Base-by-base conservation (phyloP, 768 basidiomycete genomes). In the Termitomyces sp. region DNA sequence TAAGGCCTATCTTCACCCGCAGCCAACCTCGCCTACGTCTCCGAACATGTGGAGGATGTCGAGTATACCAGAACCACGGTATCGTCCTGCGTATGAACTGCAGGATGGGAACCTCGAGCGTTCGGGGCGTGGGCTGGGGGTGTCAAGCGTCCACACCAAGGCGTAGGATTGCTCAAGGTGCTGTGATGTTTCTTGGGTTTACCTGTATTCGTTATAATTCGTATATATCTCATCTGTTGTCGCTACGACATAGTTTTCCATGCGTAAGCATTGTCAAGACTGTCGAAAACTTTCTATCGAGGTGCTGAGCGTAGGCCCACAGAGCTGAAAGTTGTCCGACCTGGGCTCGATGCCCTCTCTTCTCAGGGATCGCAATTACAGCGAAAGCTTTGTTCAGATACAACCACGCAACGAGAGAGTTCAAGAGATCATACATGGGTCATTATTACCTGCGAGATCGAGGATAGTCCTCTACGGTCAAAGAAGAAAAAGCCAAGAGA, bases 51-150 rank as follows among this genome's bases (percentile, higher is more conserved):
- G 60, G 60, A 54, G 47, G 52, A 49, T 56, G 35, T 50, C 48
- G 11, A 48, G 63, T 37, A 43, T 59, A 19, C 56, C 49, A 6
- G 62, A 66, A 53, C 62, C 71, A 40, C 75, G 73, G 25, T 95
- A 89, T 67, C 76, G 77, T 29, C 93, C 93, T 1, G 93, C 94
- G 1, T 90, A 92, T 71, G 87, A 92, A 73, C 78, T 96, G 1
- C 65, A 75, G 34, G 91, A 95, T 65, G 90, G 82, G 23, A 75
- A 75, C 48, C 75, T 92, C 47, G 92, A 95, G 69, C 79, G 92
- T 41, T 85, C 80, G 11, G 89, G 89, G 10, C 75, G 89, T 34
- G 82, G 81, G 5, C 34, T 62, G 41, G 41, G 54, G 21, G 21
- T 31, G 57, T 41, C 51, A 11, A 53, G 29, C 17, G 31, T 42